Evolutionary conservation across 345 rosid species (phyloP).

Genomic region (Raphanus raphanistrum): DNA sequence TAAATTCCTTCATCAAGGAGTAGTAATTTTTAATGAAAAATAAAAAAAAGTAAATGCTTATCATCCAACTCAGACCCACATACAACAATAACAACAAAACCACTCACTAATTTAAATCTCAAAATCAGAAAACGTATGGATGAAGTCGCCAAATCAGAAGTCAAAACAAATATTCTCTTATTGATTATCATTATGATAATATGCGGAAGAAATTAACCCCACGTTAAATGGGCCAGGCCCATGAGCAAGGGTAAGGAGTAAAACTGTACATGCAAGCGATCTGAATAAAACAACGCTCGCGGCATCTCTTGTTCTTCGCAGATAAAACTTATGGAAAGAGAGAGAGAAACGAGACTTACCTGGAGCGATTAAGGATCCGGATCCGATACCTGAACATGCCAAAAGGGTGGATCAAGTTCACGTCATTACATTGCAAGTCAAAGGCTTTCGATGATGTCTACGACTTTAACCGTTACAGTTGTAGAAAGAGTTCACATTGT

Average conservation of each 20-base stretch:
- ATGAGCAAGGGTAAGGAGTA: neutral
- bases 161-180: neutral
- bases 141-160: neutral
- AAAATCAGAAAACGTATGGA: neutral
- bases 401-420: slow-evolving; percentile 66
- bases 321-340: slow-evolving; percentile 1
- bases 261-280: neutral
- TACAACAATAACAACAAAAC: neutral
- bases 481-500: slow-evolving; percentile 44
- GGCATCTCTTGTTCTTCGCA: slow-evolving; percentile 1
- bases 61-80: neutral
- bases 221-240: slow-evolving; percentile 30
- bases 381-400: slow-evolving; percentile 62
- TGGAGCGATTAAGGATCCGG: slow-evolving; percentile 11
- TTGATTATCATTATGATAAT: neutral
- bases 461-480: slow-evolving; percentile 60
- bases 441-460: slow-evolving; percentile 85
- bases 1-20: neutral
- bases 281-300: slow-evolving; percentile 20
- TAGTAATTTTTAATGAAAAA: neutral
- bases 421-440: slow-evolving; percentile 86
- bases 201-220: neutral
- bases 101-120: neutral
- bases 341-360: neutral
- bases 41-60: neutral